Percentiles rank a stretch among this genome's conserved stretches.
Evolutionary conservation across 495 filamentous ascomycete species (phyloP).

Genomic region (Penicillium paradoxum): DNA sequence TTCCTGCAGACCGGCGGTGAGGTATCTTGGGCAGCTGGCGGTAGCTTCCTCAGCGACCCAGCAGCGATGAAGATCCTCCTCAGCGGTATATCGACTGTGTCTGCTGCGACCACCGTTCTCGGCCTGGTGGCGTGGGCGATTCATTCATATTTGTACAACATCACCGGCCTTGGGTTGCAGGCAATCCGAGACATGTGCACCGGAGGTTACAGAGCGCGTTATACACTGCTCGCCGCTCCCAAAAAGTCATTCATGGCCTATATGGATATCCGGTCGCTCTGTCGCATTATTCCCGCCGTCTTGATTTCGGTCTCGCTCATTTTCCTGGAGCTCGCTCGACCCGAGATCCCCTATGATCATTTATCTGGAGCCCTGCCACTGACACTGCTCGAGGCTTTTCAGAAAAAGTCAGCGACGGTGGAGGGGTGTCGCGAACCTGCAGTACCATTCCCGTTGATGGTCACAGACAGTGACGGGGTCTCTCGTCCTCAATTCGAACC

Average conservation of each 20-base stretch:
- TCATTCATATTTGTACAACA: constrained; percentile 27
- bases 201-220: constrained; percentile 15
- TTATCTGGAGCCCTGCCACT: constrained; percentile 30
- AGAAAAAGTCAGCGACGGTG: constrained; percentile 14
- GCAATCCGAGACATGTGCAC: constrained; percentile 18
- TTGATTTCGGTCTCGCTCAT: constrained; percentile 17
- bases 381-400: constrained; percentile 27
- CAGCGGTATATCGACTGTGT: constrained; percentile 35
- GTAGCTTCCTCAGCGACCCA: constrained; percentile 37
- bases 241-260: constrained; percentile 20
- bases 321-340: constrained; percentile 23
- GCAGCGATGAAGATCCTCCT: constrained; percentile 42
- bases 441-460: constrained; percentile 21
- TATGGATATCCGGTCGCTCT: constrained; percentile 16
- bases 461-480: background rate
- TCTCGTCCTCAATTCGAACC: constrained; percentile 8
- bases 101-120: constrained; percentile 30
- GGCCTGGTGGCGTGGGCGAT: constrained; percentile 26
- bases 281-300: constrained; percentile 14
- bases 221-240: constrained; percentile 17
- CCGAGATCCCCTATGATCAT: constrained; percentile 31
- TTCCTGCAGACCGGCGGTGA: constrained; percentile 41
- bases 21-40: constrained; percentile 35
- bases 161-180: constrained; percentile 25
- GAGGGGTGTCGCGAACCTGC: constrained; percentile 23